Evolutionary conservation across 1,139 yeast genomes (phyloP).

Genomic region (Sugiyamaella castrensis): DNA sequence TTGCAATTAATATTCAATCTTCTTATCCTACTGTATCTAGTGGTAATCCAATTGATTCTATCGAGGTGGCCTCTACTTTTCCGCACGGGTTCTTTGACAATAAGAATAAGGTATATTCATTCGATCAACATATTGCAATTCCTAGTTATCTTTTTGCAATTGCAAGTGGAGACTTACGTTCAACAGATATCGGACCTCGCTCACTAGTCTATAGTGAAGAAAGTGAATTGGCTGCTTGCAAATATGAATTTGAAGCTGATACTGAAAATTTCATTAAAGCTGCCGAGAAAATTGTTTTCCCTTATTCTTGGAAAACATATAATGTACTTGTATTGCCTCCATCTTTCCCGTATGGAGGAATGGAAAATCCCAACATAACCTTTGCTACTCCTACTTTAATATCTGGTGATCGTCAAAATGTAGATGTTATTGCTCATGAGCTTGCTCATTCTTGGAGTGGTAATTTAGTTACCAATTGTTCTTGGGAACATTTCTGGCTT

Average conservation of each 20-base stretch:
- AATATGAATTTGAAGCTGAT: slow-evolving; percentile 77
- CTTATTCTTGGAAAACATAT: slow-evolving; percentile 82
- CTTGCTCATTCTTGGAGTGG: slow-evolving; percentile 94
- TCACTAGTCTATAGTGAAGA: slow-evolving; percentile 83
- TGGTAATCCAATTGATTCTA: slow-evolving; percentile 45
- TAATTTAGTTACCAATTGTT: slow-evolving; percentile 80
- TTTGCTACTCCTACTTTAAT: slow-evolving; percentile 89
- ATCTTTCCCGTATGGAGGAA: slow-evolving; percentile 91
- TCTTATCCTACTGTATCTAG: slow-evolving; percentile 68
- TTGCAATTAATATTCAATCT: slow-evolving; percentile 58
- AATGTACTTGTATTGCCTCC: slow-evolving; percentile 79
- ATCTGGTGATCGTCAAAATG: slow-evolving; percentile 81
- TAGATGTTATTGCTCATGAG: slow-evolving; percentile 88
- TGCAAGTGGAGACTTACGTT: slow-evolving; percentile 76
- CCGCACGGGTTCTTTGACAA: slow-evolving; percentile 15
- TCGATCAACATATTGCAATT: slow-evolving; percentile 76
- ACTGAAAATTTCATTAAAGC: slow-evolving; percentile 72
- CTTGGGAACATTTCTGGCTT: slow-evolving; percentile 94
- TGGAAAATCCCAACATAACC: slow-evolving; percentile 92
- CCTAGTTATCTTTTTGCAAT: slow-evolving; percentile 82
- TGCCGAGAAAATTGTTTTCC: slow-evolving; percentile 78
- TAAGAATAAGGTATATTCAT: slow-evolving; percentile 41
- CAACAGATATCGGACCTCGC: slow-evolving; percentile 78
- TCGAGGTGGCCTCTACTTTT: slow-evolving; percentile 14
- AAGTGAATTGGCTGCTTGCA: slow-evolving; percentile 59